Evolutionary conservation across 768 basidiomycete species (phyloP).

Genomic region (Mycena kentingensis): DNA sequence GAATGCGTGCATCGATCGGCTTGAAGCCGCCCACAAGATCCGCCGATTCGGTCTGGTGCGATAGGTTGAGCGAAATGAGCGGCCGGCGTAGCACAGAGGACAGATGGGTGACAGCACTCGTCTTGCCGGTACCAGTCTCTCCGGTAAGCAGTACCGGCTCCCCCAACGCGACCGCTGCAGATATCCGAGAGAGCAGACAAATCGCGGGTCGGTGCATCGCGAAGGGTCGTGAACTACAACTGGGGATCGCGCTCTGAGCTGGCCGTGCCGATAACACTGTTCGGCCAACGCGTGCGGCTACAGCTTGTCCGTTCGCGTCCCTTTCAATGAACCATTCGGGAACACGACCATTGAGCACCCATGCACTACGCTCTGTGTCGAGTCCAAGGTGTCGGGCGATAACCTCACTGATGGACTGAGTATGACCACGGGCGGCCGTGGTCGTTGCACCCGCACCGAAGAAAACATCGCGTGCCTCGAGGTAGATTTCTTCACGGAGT

Average conservation of each 20-base stretch:
- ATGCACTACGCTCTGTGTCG: constrained; percentile 66
- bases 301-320: constrained; percentile 61
- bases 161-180: constrained; percentile 63
- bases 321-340: constrained; percentile 72
- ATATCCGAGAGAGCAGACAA: constrained; percentile 77
- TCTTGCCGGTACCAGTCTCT: constrained; percentile 99
- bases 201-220: constrained; percentile 87
- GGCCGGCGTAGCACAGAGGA: constrained; percentile 74
- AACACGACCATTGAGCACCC: constrained; percentile 65
- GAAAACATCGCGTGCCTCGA: constrained; percentile 90
- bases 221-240: constrained; percentile 60
- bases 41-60: constrained; percentile 93
- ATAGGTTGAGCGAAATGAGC: constrained; percentile 88
- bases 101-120: constrained; percentile 86
- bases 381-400: constrained; percentile 67
- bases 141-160: constrained; percentile 93
- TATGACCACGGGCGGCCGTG: constrained; percentile 49
- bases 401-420: constrained; percentile 50
- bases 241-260: constrained; percentile 37
- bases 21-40: constrained; percentile 95
- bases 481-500: constrained; percentile 84
- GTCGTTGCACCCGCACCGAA: constrained; percentile 71
- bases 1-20: constrained; percentile 86
- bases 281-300: constrained; percentile 63
- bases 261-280: constrained; percentile 55